These are phyloP conservation scores for Coelastrella sp. DNA, from an alignment of 139 green algal species.

Conservation along the genomic window DNA sequence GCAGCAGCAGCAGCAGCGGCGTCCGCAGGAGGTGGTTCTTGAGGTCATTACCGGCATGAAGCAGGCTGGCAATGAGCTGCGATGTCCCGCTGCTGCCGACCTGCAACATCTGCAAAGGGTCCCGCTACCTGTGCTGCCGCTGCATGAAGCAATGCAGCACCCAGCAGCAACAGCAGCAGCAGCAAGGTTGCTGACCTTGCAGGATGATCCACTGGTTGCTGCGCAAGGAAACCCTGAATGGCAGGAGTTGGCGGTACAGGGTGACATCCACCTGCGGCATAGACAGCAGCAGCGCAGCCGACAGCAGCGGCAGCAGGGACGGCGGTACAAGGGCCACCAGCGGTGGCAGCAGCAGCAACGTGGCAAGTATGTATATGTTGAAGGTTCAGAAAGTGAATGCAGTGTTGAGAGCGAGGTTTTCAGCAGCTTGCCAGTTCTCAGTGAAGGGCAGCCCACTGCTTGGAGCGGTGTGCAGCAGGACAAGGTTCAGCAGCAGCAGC, in stretches of 20 bases:
- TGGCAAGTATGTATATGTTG: neutral
- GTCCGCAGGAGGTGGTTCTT: neutral
- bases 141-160: neutral
- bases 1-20: conserved; percentile 4
- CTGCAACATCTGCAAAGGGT: too few species aligned
- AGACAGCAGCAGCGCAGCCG: neutral
- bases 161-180: neutral
- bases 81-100: neutral
- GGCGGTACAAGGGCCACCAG: neutral
- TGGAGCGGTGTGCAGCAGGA: neutral
- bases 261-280: conserved; percentile 1
- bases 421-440: neutral
- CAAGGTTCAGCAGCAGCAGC: conserved; percentile 19
- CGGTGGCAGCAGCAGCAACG: conserved; percentile 12
- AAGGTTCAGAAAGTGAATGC: neutral
- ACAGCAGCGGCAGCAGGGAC: neutral
- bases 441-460: neutral
- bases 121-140: neutral
- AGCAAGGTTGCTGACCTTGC: neutral
- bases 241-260: neutral
- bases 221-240: neutral
- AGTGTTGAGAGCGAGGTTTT: conserved; percentile 24
- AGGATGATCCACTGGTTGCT: neutral
- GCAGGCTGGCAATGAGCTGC: neutral
- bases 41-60: neutral